Percentiles rank a stretch among this genome's conserved stretches.
These are phyloP conservation scores for Fusarium sp. DNA, from an alignment of 2,329 filamentous ascomycete genomes.

Conservation along the genomic window DNA sequence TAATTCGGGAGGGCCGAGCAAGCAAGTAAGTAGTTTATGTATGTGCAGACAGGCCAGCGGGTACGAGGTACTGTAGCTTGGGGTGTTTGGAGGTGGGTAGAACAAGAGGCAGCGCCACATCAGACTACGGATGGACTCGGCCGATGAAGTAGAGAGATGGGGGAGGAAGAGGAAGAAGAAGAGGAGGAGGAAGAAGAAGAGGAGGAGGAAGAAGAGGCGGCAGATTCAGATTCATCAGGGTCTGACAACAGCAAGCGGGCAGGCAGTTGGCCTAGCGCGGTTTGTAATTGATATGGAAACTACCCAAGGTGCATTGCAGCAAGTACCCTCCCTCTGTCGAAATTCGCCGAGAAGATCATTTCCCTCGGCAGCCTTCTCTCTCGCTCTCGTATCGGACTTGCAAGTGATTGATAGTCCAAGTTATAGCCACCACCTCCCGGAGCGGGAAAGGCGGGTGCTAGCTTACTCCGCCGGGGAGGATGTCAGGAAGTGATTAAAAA, in stretches of 20 bases:
- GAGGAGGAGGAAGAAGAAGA: background rate
- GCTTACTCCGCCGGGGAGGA: slow-evolving; percentile 19
- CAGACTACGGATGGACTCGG: slow-evolving; percentile 25
- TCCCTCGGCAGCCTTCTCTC: too few relatives aligned
- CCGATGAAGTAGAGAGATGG: slow-evolving; percentile 19
- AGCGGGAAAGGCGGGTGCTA: slow-evolving; percentile 25
- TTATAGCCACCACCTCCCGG: background rate
- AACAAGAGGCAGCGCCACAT: slow-evolving; percentile 31
- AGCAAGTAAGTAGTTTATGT: background rate
- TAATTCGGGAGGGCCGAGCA: background rate
- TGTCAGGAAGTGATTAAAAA: slow-evolving; percentile 6
- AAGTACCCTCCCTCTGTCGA: too few relatives aligned
- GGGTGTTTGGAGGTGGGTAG: slow-evolving; percentile 19
- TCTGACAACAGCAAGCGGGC: slow-evolving; percentile 15
- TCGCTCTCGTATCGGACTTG: too few relatives aligned
- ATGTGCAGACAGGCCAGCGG: background rate
- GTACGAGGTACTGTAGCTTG: background rate
- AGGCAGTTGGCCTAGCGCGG: background rate
- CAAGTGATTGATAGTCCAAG: too few relatives aligned
- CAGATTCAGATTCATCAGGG: background rate
- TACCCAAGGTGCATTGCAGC: too few relatives aligned
- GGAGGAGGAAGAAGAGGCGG: too few relatives aligned
- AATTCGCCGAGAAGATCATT: too few relatives aligned
- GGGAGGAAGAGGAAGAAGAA: slow-evolving; percentile 2
- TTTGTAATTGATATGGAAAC: background rate